phyloP scores from a whole-genome alignment of 106 monocot species.

The Allium cepa region DNA sequence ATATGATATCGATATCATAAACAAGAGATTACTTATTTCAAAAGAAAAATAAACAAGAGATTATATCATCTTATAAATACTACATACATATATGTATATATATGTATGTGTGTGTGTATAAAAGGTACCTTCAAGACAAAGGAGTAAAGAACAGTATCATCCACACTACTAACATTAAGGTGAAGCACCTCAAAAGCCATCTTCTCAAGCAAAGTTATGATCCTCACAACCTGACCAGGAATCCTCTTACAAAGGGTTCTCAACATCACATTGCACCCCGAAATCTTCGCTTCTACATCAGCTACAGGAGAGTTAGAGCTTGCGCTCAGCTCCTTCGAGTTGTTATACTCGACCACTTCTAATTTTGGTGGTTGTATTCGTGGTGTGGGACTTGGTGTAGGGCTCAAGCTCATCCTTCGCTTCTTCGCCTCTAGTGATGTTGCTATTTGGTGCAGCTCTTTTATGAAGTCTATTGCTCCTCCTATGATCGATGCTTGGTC shows the following conservation, averaged over 20 bases:
- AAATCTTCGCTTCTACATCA: slow-evolving; percentile 85
- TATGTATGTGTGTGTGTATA: no score
- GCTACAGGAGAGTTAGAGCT: slow-evolving; percentile 69
- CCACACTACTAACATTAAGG: slow-evolving; percentile 80
- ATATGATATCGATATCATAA: no score
- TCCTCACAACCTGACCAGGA: slow-evolving; percentile 54
- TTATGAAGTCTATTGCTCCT: slow-evolving; percentile 94
- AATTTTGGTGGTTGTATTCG: slow-evolving; percentile 27
- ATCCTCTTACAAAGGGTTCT: slow-evolving; percentile 56
- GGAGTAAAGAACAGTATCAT: slow-evolving; percentile 85
- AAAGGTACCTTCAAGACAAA: slow-evolving; percentile 64
- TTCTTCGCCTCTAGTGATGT: slow-evolving; percentile 71
- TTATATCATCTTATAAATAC: no score
- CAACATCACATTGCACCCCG: slow-evolving; percentile 66
- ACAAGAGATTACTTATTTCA: no score
- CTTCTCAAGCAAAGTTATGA: slow-evolving; percentile 44
- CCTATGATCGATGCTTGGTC: slow-evolving; percentile 92
- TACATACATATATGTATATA: no score
- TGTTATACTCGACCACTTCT: not conserved
- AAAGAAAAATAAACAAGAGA: no score
- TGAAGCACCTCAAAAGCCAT: slow-evolving; percentile 72
- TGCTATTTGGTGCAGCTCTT: slow-evolving; percentile 64
- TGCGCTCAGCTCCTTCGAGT: slow-evolving; percentile 53
- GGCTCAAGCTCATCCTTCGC: slow-evolving; percentile 53
- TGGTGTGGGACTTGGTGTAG: slow-evolving; percentile 50